These are phyloP conservation scores for Termitomyces sp. DNA, from an alignment of 768 basidiomycete species.

Conservation along the genomic window DNA sequence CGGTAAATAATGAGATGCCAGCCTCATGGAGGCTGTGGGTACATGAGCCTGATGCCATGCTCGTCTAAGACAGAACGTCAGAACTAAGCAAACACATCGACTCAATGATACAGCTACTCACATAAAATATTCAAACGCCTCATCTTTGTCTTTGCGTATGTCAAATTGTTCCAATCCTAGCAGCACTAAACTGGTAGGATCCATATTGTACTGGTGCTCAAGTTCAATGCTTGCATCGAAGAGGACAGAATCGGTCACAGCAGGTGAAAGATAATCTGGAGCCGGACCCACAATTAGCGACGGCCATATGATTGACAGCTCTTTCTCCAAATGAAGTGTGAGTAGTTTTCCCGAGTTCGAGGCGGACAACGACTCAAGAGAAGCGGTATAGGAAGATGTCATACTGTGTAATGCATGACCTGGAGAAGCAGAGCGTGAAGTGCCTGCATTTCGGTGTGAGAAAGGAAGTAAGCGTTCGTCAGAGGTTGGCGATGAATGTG, in stretches of 20 bases:
- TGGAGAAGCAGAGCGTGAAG: conserved; percentile 56
- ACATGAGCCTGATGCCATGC: conserved; percentile 79
- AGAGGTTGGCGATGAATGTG: conserved; percentile 60
- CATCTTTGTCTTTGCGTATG: conserved; percentile 70
- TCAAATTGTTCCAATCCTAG: conserved; percentile 70
- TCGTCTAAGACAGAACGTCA: conserved; percentile 42
- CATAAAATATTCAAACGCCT: conserved; percentile 82
- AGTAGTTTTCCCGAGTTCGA: conserved; percentile 61
- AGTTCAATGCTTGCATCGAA: conserved; percentile 46
- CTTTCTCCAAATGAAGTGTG: conserved; percentile 79
- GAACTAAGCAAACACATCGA: not conserved
- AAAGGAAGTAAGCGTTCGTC: conserved; percentile 39
- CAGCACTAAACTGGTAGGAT: conserved; percentile 75
- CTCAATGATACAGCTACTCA: conserved; percentile 30
- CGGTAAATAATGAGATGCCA: conserved; percentile 71
- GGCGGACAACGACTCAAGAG: conserved; percentile 66
- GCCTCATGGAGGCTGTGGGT: conserved; percentile 73
- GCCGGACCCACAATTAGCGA: conserved; percentile 75
- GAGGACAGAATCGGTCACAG: conserved; percentile 45
- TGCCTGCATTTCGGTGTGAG: conserved; percentile 24
- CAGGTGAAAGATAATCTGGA: conserved; percentile 55
- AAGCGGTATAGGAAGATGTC: conserved; percentile 70
- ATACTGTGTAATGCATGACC: conserved; percentile 50
- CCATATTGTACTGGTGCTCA: conserved; percentile 79
- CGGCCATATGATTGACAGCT: conserved; percentile 78